Evolutionary conservation across 805 yeast genomes (phyloP), one percentile per base, ranked within the genome.

Genomic region (Helenozyma baotianmanensis): DNA sequence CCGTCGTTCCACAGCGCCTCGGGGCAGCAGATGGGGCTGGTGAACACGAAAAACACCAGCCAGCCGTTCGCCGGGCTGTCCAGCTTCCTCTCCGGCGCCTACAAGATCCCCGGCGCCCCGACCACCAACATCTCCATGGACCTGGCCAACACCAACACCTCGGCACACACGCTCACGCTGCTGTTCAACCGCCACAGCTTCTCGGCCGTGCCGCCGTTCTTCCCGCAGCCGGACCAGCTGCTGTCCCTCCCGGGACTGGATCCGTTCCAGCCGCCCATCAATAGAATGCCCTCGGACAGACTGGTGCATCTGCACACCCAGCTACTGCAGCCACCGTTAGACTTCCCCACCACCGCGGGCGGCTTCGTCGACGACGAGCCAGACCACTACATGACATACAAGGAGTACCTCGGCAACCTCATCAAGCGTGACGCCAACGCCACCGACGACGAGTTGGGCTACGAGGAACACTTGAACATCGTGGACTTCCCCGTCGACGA

Each of bases 401-500:
- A 50, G 13, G 72, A 67, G 39, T 67, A 58, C 35, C 56, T 64
- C 27, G 47, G 51, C n/a, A 51, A 48, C 52, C 41, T 50, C 48
- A n/a, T 27, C 35, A 31, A 53, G 29, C 33, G 40, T 19, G 47
- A 46, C 14, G 36, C 39, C 14, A 33, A 22, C 14, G 39, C 21
- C 21, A 33, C 28, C 15, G 40, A 33, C 9, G 35, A 42, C 11
- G 38, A 35, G 8, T 30, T 33, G n/a, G 40, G 37, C 9, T 50
- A 60, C 37, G 73, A 64, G 18, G 80, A 72, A 24, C 83, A 76
- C 46, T 61, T 81, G 40, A 82, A 87, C 51, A 84, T 90, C 29
- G 88, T 87, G 9, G 82, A 80, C 26, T 85, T 79, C 52, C 89
- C 95, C 1, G 87, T 85, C 2, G 77, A 80, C 38, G 90, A 84